Percentiles rank a stretch among this genome's conserved stretches.
Conservation (phyloP, 2,329 filamentous ascomycete genomes). For the Hypoxylon sp. region DNA sequence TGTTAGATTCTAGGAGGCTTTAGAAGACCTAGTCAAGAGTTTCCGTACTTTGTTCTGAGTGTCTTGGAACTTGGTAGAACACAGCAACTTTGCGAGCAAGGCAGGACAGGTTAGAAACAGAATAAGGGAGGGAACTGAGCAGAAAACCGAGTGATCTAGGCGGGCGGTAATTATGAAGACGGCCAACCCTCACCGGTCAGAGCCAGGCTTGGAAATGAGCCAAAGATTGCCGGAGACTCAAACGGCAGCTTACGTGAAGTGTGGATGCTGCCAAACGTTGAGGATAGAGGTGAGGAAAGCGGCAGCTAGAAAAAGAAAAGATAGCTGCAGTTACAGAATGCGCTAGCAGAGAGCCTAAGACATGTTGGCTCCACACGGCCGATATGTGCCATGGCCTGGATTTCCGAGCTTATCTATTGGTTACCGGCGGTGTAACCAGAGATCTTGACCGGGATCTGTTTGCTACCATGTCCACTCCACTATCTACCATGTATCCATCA, state of each 20-base stretch:
- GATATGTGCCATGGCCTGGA: constrained; percentile 18
- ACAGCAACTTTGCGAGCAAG: background rate
- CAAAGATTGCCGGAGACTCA: constrained; percentile 18
- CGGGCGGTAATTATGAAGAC: background rate
- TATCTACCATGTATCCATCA: too few species aligned
- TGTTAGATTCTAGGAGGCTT: background rate
- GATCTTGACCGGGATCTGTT: constrained; percentile 28
- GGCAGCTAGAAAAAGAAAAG: constrained; percentile 27
- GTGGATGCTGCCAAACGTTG: background rate
- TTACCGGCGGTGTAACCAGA: constrained; percentile 32
- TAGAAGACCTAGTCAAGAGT: background rate
- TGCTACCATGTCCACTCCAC: too few species aligned
- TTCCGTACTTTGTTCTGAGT: background rate
- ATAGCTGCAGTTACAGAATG: constrained; percentile 26
- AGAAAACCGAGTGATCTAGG: background rate
- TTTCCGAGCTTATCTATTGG: constrained; percentile 43
- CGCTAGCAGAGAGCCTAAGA: constrained; percentile 15
- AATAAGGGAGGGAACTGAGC: constrained; percentile 1
- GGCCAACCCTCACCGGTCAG: background rate
- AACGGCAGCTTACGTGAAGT: constrained; percentile 25
- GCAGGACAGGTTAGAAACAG: constrained; percentile 1
- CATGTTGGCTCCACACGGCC: constrained; percentile 22
- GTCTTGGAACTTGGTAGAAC: constrained; percentile 1
- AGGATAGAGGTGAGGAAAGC: constrained; percentile 20
- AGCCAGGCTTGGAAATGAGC: constrained; percentile 16